Base-by-base conservation (phyloP, 1,284 basidiomycete species). In the Butyriboletus appendiculatus region DNA sequence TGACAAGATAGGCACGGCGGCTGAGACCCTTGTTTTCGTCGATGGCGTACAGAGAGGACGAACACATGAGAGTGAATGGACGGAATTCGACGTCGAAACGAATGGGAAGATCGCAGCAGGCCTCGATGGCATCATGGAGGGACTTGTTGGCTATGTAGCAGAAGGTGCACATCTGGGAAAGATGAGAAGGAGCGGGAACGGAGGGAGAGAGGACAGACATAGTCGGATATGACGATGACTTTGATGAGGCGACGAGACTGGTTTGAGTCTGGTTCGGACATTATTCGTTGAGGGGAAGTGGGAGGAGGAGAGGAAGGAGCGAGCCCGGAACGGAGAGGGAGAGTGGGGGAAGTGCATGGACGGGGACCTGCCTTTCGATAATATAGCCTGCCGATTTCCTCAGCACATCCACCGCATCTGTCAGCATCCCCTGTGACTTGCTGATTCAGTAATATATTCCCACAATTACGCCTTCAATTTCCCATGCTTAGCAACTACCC, bases 121-220 rank as follows among this genome's bases (percentile, higher is more conserved):
- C 78, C 1, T 79, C 74, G 43, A 88, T 82, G 32, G 90, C 90
- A 41, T 78, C 76, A 47, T 85, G 74, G 52, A 93, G 79, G 63
- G 90, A 86, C 68, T 84, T 82, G 69, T 86, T 82, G 14, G 82
- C 84, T 58, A 93, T 80, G 70, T 84, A 89, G 70, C 88, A 91
- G 75, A 86, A 90, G 52, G 80, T 77, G 67, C 89, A 91, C 44
- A 79, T 75, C 88, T 90, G 63, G 20, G 16, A 41, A 37, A 18
- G 44, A 18, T 57, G 55, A 56, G 55, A 7, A 15, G 46, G 40
- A 50, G 16, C 14, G 38, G 44, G 55, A 24, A 51, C 11, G 44
- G 45, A 50, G 0, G 4, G 42, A n/a, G 47, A 50, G 20, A 50
- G 18, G 5, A 76, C 85, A 64, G 62, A 87, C 86, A 55, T 88